These are phyloP conservation scores for Rosa hybrid DNA, from an alignment of 331 rosid species.

Conservation along the genomic window DNA sequence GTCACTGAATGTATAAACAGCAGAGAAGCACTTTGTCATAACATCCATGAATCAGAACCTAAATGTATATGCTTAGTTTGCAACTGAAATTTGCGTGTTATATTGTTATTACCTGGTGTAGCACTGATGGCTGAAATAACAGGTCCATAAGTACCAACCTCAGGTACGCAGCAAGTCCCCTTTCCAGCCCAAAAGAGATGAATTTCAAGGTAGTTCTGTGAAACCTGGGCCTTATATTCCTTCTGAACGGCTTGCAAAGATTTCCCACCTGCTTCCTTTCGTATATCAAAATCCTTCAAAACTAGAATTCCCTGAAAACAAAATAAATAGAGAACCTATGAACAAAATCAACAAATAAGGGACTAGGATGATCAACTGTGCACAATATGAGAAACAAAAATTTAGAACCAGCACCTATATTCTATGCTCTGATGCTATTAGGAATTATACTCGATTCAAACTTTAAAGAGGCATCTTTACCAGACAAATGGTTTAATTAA, in stretches of 20 bases:
- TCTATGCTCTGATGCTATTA: no score
- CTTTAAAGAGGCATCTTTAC: no score
- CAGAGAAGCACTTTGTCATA: slow-evolving; percentile 5
- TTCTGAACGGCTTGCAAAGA: slow-evolving; percentile 37
- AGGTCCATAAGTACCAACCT: slow-evolving; percentile 65
- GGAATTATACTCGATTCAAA: no score
- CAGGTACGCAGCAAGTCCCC: slow-evolving; percentile 77
- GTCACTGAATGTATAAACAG: no score
- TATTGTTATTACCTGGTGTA: slow-evolving; percentile 51
- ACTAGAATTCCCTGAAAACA: no score
- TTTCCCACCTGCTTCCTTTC: slow-evolving; percentile 55
- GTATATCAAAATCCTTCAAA: slow-evolving; percentile 38
- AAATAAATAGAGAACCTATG: no score
- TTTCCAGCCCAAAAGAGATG: slow-evolving; percentile 94
- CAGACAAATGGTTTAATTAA: no score
- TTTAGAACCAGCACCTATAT: no score
- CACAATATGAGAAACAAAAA: no score
- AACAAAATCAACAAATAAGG: no score
- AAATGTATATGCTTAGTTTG: background rate
- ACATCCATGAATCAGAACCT: background rate
- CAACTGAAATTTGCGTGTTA: background rate
- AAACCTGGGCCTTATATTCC: slow-evolving; percentile 44
- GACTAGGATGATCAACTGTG: no score
- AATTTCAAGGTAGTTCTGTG: slow-evolving; percentile 67
- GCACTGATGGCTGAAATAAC: slow-evolving; percentile 71